Evolutionary conservation across 768 basidiomycete genomes (phyloP), one percentile per base, ranked within the genome.

Genomic region (Amanita phalloides): DNA sequence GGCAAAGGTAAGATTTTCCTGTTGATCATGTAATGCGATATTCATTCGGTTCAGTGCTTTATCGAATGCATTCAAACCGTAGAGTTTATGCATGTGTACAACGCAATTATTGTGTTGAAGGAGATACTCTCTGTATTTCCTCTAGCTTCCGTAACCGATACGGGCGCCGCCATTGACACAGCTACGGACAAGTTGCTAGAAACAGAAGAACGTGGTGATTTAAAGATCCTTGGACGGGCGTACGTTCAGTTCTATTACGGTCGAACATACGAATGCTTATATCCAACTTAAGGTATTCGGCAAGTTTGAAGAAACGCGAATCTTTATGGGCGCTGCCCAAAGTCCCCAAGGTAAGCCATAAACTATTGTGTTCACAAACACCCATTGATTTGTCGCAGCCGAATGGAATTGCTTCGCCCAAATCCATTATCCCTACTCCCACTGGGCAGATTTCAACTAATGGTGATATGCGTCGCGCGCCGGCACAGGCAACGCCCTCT

Each of bases 61-160:
- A 71, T 76, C 17, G 84, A 81, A 30, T 92, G 87, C 62, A 84
- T 97, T 55, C 77, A 84, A 60, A 86, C 92, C 2, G 80, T 79
- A 46, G 94, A 94, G 61, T 98, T 94, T 64, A 95, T 97, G 88
- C 92, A 92, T 60, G 89, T 97, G 49, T 94, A 95, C 66, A 99
- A 99, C 62, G 78, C 90, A n/a, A 88, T 98, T 66, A 80, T 94
- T 36, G 84, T 99, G 26, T 73, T 96, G 56, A 90, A 93, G 61
- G 90, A 96, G 64, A 80, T 97, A 20, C 75, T 93, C 28, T 84
- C 89, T 1, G 85, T 90, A 46, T 96, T 96, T 68, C 95, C 95
- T 25, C 62, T 87, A 8, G 77, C 81, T 14, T 68, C 78, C 9
- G 78, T 84, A 36, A 68, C 68, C 41, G 76, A 73, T 49, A 70